Conservation (phyloP, 305 asterid species). For the Fraxinus velutina region DNA sequence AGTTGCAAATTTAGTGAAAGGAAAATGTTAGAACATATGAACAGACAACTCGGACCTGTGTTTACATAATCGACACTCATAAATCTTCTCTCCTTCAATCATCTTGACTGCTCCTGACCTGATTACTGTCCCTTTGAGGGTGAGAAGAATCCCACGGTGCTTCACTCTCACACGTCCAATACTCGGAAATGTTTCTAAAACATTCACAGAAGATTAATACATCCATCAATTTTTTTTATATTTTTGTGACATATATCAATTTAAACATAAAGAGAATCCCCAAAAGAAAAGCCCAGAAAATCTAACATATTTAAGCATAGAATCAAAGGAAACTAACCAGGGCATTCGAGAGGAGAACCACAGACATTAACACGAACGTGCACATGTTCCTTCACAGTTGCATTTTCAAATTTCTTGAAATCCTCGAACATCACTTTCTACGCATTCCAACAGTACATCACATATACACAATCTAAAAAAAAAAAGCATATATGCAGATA, state of each 20-base stretch:
- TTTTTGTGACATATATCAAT: not conserved
- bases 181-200: slow-evolving; percentile 84
- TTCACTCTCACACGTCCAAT: slow-evolving; percentile 87
- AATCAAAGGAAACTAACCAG: slow-evolving; percentile 53
- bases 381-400: slow-evolving; percentile 61
- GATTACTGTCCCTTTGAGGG: slow-evolving; percentile 90
- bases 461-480: not conserved
- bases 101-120: slow-evolving; percentile 93
- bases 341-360: slow-evolving; percentile 94
- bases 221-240: not conserved
- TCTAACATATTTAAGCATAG: not conserved
- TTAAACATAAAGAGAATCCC: slow-evolving; percentile 3
- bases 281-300: not conserved
- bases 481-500: not conserved
- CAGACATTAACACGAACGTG: slow-evolving; percentile 72
- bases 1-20: not conserved
- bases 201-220: slow-evolving; percentile 12
- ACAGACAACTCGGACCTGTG: slow-evolving; percentile 55
- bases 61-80: slow-evolving; percentile 77
- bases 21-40: slow-evolving; percentile 6
- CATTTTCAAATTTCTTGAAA: slow-evolving; percentile 46
- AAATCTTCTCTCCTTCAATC: slow-evolving; percentile 90
- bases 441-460: slow-evolving; percentile 24
- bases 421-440: slow-evolving; percentile 70
- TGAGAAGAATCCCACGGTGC: slow-evolving; percentile 87